Base-by-base conservation (phyloP, 2,329 filamentous ascomycete species). In the Leptoxyphium fumago region DNA sequence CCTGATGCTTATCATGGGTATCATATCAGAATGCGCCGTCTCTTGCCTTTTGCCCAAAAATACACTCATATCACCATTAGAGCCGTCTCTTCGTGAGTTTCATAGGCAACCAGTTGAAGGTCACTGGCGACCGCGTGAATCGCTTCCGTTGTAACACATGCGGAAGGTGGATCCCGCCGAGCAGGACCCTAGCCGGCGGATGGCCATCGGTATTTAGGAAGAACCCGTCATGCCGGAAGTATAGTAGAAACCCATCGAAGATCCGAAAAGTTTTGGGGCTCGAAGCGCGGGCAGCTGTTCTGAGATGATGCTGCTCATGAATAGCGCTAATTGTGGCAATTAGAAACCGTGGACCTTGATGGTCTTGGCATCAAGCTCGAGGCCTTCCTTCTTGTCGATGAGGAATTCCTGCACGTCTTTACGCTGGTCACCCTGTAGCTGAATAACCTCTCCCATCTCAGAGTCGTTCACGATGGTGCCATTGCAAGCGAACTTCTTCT, bases 401-500 rank as follows among this genome's bases (percentile, higher is more conserved):
- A 96, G 80, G 74, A 96, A 98, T 64, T 95, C 87, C 69, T 93
- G 84, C 66, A 95, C 84, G 78, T 94, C 87, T 73, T 94, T 94
- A 71, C 91, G 89, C 76, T 98, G 91, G 68, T 98, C 91, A 62
- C 91, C 91, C 71, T 98, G 91, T 64, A 98, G 83, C 77, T 98
- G 91, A 65, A 98, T 95, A 77, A 96, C 89, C 76, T 96, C 88
- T 66, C 89, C 89, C 85, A 95, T 94, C 71, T 94, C 87, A 59
- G 77, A 78, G 71, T 96, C 89, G 64, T 79, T 79, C 70, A 96
- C 88, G 68, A 96, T 93, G 72, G 88, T 96, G 78, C 91, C 91
- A 95, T 98, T 96, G 85, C 89, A 96, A 69, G 91, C 89, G 64
- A 96, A 96, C 67, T 94, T 91, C 80, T 96, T 96, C 82, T 96